phyloP scores from a whole-genome alignment of 2,329 filamentous ascomycete genomes.

The Lachnellula subtilissima region DNA sequence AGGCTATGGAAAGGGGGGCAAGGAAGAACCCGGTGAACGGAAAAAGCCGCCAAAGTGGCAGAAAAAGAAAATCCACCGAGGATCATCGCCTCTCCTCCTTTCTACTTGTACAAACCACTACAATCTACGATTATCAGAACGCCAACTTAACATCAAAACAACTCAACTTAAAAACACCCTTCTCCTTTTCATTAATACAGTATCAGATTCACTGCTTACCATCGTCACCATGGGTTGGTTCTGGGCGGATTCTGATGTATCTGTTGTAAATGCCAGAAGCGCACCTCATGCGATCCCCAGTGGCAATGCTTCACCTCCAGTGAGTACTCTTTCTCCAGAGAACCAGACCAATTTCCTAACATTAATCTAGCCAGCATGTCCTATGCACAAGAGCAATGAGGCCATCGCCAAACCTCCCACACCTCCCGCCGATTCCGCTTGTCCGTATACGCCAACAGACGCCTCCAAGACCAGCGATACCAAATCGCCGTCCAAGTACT shows the following conservation, averaged over 20 bases:
- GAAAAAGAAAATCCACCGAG: conserved; percentile 4
- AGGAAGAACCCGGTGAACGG: conserved; percentile 4
- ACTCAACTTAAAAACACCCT: neutral
- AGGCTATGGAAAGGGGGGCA: neutral
- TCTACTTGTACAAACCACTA: neutral
- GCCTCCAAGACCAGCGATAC: conserved; percentile 14
- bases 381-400: conserved; percentile 55
- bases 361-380: conserved; percentile 54
- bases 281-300: conserved; percentile 22
- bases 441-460: conserved; percentile 31
- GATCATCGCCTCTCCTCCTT: neutral
- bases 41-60: neutral
- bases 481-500: conserved; percentile 46
- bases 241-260: conserved; percentile 27
- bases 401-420: conserved; percentile 26
- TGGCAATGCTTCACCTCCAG: conserved; percentile 23
- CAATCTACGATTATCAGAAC: neutral
- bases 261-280: conserved; percentile 19
- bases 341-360: conserved; percentile 8
- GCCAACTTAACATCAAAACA: neutral
- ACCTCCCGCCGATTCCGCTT: conserved; percentile 29
- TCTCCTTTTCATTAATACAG: neutral
- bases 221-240: conserved; percentile 29
- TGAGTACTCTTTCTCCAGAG: conserved; percentile 10
- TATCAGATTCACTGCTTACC: neutral